These are phyloP conservation scores for Phytophthora lateralis DNA, from an alignment of 352 stramenopile genomes.

Conservation along the genomic window DNA sequence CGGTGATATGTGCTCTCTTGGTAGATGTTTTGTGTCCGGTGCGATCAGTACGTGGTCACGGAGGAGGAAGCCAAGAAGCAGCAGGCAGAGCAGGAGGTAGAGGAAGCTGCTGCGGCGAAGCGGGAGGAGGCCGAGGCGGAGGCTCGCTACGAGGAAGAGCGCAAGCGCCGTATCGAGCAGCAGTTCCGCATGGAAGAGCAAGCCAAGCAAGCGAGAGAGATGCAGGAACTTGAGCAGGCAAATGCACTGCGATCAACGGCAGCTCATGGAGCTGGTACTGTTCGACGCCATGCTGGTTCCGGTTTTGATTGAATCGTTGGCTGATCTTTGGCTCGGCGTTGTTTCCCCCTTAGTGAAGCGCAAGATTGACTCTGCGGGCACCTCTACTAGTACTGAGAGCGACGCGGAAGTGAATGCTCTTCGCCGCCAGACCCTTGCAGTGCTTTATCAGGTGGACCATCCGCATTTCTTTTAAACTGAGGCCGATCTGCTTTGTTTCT, in stretches of 20 bases:
- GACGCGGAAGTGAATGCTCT: slow-evolving; percentile 53
- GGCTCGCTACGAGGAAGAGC: slow-evolving; percentile 41
- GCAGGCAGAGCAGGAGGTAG: slow-evolving; percentile 43
- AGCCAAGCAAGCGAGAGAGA: slow-evolving; percentile 55
- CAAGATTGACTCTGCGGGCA: slow-evolving; percentile 43
- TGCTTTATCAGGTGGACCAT: slow-evolving; percentile 79
- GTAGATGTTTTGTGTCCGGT: slow-evolving; percentile 82
- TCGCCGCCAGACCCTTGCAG: slow-evolving; percentile 62
- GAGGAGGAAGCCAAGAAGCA: slow-evolving; percentile 72
- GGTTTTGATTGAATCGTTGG: background rate
- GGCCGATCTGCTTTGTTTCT: slow-evolving; percentile 2
- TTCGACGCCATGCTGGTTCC: slow-evolving; percentile 1
- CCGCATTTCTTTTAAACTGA: slow-evolving; percentile 42
- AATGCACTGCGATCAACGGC: slow-evolving; percentile 8
- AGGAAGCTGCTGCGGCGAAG: slow-evolving; percentile 49
- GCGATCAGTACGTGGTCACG: slow-evolving; percentile 74
- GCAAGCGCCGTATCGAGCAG: slow-evolving; percentile 54
- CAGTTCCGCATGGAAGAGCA: slow-evolving; percentile 77
- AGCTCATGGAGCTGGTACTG: slow-evolving; percentile 36
- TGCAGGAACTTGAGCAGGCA: slow-evolving; percentile 43
- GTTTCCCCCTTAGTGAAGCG: slow-evolving; percentile 41
- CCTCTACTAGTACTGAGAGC: slow-evolving; percentile 14
- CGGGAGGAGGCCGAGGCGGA: slow-evolving; percentile 46
- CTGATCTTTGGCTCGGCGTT: background rate
- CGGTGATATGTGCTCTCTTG: background rate